Percentiles rank a stretch among this genome's conserved stretches.
phyloP scores from a whole-genome alignment of 441 rosid species.

The Gossypium gossypioides region DNA sequence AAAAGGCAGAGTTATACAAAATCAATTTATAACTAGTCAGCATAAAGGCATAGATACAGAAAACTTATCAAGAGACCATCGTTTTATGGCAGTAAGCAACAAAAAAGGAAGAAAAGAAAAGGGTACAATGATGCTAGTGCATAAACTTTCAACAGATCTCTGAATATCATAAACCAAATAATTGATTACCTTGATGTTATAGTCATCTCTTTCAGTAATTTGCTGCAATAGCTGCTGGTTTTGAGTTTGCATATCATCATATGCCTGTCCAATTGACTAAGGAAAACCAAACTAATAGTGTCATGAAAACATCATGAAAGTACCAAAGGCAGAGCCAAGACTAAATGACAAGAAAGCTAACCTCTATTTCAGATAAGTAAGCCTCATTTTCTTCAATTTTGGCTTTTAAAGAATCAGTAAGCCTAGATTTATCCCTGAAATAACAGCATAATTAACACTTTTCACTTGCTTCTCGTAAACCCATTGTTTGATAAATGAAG shows the following conservation, averaged over 20 bases:
- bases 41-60: neutral
- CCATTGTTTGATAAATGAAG: neutral
- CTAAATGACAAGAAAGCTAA: slow-evolving; percentile 25
- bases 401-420: slow-evolving; percentile 61
- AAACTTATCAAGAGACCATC: neutral
- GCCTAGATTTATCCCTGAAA: slow-evolving; percentile 54
- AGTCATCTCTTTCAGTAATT: slow-evolving; percentile 94
- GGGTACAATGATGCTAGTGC: neutral
- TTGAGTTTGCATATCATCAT: slow-evolving; percentile 92
- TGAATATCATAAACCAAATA: neutral
- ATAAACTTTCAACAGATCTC: neutral
- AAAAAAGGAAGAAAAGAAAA: neutral
- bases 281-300: slow-evolving; percentile 27
- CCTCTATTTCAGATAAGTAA: slow-evolving; percentile 91
- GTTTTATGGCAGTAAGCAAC: neutral
- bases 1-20: neutral
- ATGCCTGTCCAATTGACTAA: slow-evolving; percentile 89
- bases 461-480: slow-evolving; percentile 2
- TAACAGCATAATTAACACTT: slow-evolving; percentile 17
- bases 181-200: slow-evolving; percentile 79
- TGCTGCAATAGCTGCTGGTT: slow-evolving; percentile 92
- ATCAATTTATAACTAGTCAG: neutral
- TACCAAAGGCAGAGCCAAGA: slow-evolving; percentile 15
- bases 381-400: slow-evolving; percentile 89
- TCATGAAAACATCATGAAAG: slow-evolving; percentile 16